phyloP scores from a whole-genome alignment of 139 green algal species.

The Micractinium sp. region DNA sequence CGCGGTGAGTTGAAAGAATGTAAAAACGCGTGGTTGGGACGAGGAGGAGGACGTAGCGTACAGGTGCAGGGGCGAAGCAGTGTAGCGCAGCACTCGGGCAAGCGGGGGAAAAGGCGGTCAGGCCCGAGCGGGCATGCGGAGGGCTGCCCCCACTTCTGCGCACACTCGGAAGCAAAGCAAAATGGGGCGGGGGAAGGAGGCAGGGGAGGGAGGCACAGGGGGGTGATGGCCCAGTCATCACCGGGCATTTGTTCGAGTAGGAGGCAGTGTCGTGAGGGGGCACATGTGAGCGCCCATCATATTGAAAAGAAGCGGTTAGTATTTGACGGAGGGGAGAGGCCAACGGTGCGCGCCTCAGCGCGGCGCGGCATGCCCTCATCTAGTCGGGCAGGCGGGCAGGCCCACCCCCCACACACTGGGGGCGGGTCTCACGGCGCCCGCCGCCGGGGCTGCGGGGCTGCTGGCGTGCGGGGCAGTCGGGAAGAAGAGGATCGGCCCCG shows the following conservation, averaged over 20 bases:
- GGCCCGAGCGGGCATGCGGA: not conserved
- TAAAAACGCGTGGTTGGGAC: not conserved
- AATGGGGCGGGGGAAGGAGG: not conserved
- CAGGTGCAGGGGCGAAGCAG: not conserved
- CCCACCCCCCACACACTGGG: too few species aligned
- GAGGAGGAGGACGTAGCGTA: not conserved
- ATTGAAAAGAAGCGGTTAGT: slow-evolving; percentile 2
- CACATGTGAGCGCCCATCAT: slow-evolving; percentile 11
- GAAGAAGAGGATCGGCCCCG: too few species aligned
- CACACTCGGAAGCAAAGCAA: slow-evolving; percentile 17
- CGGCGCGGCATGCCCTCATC: not conserved
- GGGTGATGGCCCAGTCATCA: slow-evolving; percentile 7
- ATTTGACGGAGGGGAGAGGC: not conserved
- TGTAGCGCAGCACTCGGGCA: not conserved
- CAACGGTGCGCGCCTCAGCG: too few species aligned
- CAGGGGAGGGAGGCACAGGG: not conserved
- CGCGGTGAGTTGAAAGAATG: not conserved
- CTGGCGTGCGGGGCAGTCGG: not conserved
- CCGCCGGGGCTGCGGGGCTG: not conserved
- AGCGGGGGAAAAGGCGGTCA: not conserved
- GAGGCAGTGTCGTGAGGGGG: slow-evolving; percentile 23
- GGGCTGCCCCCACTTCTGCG: not conserved
- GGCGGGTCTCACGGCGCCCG: not conserved
- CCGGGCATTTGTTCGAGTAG: slow-evolving; percentile 21
- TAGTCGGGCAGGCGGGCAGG: not conserved